These are phyloP conservation scores for Begonia loranthoides DNA, from an alignment of 306 rosid genomes.

Conservation along the genomic window DNA sequence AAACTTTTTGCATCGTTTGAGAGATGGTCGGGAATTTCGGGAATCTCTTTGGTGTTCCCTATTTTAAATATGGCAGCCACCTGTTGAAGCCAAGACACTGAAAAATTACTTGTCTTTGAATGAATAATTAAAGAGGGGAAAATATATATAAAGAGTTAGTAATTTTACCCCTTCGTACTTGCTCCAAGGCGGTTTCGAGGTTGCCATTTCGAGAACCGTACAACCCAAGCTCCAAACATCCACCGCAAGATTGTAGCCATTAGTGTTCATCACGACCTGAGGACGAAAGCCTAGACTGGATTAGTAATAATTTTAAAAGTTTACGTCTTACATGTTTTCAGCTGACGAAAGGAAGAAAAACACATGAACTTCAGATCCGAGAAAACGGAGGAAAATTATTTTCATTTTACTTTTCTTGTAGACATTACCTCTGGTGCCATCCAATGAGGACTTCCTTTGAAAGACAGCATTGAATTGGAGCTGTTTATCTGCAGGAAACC, in stretches of 20 bases:
- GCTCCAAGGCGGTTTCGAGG: conserved; percentile 93
- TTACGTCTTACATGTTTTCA: too few species aligned
- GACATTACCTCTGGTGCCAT: conserved; percentile 94
- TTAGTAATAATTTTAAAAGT: too few species aligned
- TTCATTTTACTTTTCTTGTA: too few species aligned
- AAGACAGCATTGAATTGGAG: conserved; percentile 73
- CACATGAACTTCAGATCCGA: too few species aligned
- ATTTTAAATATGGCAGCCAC: conserved; percentile 98
- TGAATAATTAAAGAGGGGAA: not conserved
- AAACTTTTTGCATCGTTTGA: conserved; percentile 70
- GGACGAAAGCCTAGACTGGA: not conserved
- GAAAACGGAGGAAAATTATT: too few species aligned
- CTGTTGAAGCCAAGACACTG: conserved; percentile 33
- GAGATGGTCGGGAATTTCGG: conserved; percentile 85
- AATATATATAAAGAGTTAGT: not conserved
- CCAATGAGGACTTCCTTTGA: conserved; percentile 99
- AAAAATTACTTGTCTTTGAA: not conserved
- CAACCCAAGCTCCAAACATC: conserved; percentile 99
- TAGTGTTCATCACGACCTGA: conserved; percentile 93
- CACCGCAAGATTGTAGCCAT: conserved; percentile 78
- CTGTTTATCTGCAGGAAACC: conserved; percentile 41
- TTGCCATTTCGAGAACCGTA: conserved; percentile 97
- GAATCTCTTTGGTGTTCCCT: conserved; percentile 94
- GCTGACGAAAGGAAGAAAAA: too few species aligned
- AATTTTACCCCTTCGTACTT: conserved; percentile 83